Evolutionary conservation across 2,329 filamentous ascomycete genomes (phyloP).

Genomic region (Fusarium nanum): DNA sequence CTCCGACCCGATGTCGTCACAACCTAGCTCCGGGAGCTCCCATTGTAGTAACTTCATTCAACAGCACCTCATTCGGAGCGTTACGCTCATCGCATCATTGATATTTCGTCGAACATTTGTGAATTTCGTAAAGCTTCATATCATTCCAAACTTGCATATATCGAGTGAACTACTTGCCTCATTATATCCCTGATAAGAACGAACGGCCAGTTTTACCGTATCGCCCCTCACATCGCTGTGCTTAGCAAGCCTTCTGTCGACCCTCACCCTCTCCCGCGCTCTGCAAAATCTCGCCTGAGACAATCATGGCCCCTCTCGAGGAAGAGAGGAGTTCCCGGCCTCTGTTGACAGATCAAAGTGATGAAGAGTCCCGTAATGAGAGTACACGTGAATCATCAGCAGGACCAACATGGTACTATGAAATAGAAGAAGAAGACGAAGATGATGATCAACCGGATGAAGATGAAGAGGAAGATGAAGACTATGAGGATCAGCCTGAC

Average conservation of each 20-base stretch:
- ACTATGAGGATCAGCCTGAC: constrained; percentile 48
- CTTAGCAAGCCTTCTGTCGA: constrained; percentile 38
- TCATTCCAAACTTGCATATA: neutral
- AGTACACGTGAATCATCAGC: constrained; percentile 26
- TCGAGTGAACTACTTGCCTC: constrained; percentile 16
- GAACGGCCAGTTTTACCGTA: constrained; percentile 4
- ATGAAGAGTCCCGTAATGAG: constrained; percentile 16
- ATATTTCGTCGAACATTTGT: constrained; percentile 16
- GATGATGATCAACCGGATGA: constrained; percentile 49
- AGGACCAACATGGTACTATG: constrained; percentile 30
- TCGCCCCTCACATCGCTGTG: constrained; percentile 22
- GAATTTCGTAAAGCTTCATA: neutral
- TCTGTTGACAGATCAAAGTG: constrained; percentile 1
- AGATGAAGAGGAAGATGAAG: constrained; percentile 46
- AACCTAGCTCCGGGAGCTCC: constrained; percentile 38
- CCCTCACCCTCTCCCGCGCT: neutral
- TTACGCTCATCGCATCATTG: constrained; percentile 35
- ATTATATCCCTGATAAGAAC: neutral
- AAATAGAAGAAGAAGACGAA: constrained; percentile 53
- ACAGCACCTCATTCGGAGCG: constrained; percentile 12
- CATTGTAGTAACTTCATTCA: constrained; percentile 12
- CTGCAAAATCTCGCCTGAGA: neutral
- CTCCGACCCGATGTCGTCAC: constrained; percentile 43
- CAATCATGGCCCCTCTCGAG: constrained; percentile 29
- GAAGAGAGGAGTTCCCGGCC: constrained; percentile 19